A percentile compares a stretch with the other conserved stretches of the same genome.
Evolutionary conservation across 371 early-diverging fungal species (phyloP).

Genomic region (Saksenaea oblongispora): DNA sequence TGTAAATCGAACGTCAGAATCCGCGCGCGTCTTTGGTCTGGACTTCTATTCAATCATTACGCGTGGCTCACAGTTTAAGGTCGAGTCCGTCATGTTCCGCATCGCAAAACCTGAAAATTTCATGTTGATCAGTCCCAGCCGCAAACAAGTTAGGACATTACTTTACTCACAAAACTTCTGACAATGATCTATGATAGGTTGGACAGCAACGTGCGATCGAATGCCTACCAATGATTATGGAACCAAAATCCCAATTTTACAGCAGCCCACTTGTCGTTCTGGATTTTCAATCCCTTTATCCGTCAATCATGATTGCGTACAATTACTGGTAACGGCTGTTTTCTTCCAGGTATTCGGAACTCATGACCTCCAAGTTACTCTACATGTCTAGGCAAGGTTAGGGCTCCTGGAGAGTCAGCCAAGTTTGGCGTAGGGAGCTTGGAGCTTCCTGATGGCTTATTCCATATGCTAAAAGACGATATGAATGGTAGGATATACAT

Average conservation of each 20-base stretch:
- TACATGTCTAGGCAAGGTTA: slow-evolving; percentile 75
- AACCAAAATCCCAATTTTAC: slow-evolving; percentile 82
- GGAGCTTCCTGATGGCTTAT: slow-evolving; percentile 36
- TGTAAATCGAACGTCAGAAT: slow-evolving; percentile 77
- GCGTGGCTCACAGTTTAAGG: slow-evolving; percentile 89
- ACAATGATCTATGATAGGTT: slow-evolving; percentile 42
- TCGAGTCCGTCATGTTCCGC: slow-evolving; percentile 86
- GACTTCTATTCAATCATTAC: slow-evolving; percentile 84
- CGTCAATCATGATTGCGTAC: slow-evolving; percentile 93
- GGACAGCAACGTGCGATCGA: slow-evolving; percentile 75
- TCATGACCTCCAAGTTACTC: slow-evolving; percentile 58
- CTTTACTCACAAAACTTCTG: background rate
- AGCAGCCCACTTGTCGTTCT: slow-evolving; percentile 81
- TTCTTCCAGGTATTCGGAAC: background rate
- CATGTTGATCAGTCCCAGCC: slow-evolving; percentile 62
- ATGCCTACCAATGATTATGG: slow-evolving; percentile 85
- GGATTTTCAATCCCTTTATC: slow-evolving; percentile 93
- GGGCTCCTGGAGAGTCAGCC: slow-evolving; percentile 36
- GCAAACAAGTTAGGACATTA: slow-evolving; percentile 54
- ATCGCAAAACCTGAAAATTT: slow-evolving; percentile 82
- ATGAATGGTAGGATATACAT: slow-evolving; percentile 52
- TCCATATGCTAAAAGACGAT: slow-evolving; percentile 63
- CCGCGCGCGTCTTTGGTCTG: slow-evolving; percentile 86
- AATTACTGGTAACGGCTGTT: slow-evolving; percentile 74
- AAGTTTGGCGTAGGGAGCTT: slow-evolving; percentile 50